Percentiles rank a stretch among this genome's conserved stretches.
Conservation (phyloP, 1,284 basidiomycete genomes). For the Meira miltonrushii region DNA sequence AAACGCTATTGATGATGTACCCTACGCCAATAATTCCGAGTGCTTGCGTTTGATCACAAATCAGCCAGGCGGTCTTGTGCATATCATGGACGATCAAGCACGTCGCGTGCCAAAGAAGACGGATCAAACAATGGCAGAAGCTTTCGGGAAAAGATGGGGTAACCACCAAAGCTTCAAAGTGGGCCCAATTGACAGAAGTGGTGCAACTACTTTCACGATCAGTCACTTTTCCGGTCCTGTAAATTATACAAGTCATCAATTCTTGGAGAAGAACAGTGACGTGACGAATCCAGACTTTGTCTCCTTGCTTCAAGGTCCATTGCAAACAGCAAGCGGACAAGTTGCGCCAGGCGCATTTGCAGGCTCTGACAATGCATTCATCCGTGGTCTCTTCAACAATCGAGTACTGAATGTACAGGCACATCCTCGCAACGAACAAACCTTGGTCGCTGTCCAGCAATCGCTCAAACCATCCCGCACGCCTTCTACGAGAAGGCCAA, state of each 20-base stretch:
- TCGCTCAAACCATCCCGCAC: conserved; percentile 85
- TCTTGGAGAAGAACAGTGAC: conserved; percentile 83
- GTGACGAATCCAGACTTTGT: conserved; percentile 89
- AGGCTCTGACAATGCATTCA: conserved; percentile 62
- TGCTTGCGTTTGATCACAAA: conserved; percentile 80
- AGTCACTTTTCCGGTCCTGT: conserved; percentile 87
- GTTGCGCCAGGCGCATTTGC: conserved; percentile 21
- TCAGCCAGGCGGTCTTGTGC: conserved; percentile 81
- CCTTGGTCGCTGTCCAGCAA: conserved; percentile 88
- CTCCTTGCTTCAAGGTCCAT: conserved; percentile 70
- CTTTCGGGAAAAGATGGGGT: conserved; percentile 87
- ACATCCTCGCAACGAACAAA: conserved; percentile 85
- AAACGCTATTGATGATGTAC: conserved; percentile 64
- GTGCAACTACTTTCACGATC: conserved; percentile 81
- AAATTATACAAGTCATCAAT: conserved; percentile 81
- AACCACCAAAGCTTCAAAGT: conserved; percentile 76
- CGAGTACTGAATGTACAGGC: conserved; percentile 83
- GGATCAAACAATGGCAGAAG: conserved; percentile 87
- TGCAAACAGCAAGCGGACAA: conserved; percentile 43
- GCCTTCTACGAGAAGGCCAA: conserved; percentile 60
- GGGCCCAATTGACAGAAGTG: conserved; percentile 60
- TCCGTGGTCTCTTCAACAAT: conserved; percentile 79
- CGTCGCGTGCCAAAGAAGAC: conserved; percentile 80
- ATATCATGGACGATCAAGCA: conserved; percentile 96
- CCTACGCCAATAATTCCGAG: conserved; percentile 88